Evolutionary conservation across 441 rosid species (phyloP).

Genomic region (Brassica hybrid): DNA sequence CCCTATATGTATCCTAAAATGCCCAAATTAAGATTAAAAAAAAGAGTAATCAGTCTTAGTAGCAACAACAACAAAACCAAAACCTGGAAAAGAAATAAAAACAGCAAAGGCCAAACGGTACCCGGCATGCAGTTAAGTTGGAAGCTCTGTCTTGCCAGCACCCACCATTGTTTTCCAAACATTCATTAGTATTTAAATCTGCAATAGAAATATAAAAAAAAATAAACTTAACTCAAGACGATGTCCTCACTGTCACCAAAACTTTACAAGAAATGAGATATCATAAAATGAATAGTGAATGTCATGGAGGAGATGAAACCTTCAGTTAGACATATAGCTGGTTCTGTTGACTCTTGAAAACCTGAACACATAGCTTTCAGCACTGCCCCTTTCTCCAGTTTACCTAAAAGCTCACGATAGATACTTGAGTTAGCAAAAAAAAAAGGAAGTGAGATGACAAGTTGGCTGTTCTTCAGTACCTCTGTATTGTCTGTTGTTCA

Average conservation of each 20-base stretch:
- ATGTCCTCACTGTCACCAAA: neutral
- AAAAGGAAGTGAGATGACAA: neutral
- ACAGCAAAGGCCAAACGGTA: constrained; percentile 39
- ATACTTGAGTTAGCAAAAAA: constrained; percentile 14
- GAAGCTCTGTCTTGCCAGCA: constrained; percentile 83
- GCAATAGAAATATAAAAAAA: constrained; percentile 25
- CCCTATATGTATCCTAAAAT: constrained; percentile 82
- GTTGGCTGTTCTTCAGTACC: constrained; percentile 36
- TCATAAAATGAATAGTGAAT: neutral
- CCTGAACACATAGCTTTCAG: constrained; percentile 62
- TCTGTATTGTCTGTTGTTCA: constrained; percentile 63
- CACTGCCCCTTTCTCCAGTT: constrained; percentile 60
- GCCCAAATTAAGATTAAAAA: neutral
- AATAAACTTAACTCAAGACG: constrained; percentile 8
- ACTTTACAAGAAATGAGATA: neutral
- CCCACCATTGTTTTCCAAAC: constrained; percentile 83
- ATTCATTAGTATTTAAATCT: constrained; percentile 85
- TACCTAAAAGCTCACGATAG: constrained; percentile 41
- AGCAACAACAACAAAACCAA: constrained; percentile 18
- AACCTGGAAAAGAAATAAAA: neutral
- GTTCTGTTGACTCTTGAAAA: constrained; percentile 58
- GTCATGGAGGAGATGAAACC: constrained; percentile 21
- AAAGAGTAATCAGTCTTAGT: constrained; percentile 8
- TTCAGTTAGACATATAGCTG: constrained; percentile 46
- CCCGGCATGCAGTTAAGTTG: constrained; percentile 86